phyloP scores from a whole-genome alignment of 192 early-diverging fungal species.

The Phycomyces nitens region DNA sequence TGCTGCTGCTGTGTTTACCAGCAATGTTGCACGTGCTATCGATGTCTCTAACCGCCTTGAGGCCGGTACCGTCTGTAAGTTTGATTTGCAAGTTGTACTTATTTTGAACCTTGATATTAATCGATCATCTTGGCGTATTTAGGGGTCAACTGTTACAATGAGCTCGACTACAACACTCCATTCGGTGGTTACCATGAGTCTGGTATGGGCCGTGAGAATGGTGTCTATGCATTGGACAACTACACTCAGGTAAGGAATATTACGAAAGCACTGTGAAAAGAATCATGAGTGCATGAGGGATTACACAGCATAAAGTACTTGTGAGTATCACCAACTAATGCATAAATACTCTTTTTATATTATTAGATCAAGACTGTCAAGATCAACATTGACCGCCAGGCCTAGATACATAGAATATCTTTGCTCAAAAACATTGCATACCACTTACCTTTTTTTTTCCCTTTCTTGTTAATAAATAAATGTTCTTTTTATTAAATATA shows the following conservation, averaged over 20 bases:
- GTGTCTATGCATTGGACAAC: slow-evolving; percentile 50
- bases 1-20: slow-evolving; percentile 71
- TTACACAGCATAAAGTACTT: too few relatives aligned
- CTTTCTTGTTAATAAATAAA: too few relatives aligned
- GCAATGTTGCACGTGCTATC: slow-evolving; percentile 54
- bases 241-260: slow-evolving; percentile 38
- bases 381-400: slow-evolving; percentile 18
- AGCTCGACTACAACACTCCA: slow-evolving; percentile 19
- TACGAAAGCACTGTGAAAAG: not conserved
- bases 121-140: not conserved
- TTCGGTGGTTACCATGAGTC: slow-evolving; percentile 75
- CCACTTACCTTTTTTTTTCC: too few relatives aligned
- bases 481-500: too few relatives aligned
- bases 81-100: not conserved
- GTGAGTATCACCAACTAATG: too few relatives aligned
- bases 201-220: slow-evolving; percentile 62
- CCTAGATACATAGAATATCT: not conserved
- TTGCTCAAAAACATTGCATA: too few relatives aligned
- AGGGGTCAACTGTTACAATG: slow-evolving; percentile 29
- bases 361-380: slow-evolving; percentile 22
- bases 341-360: not conserved
- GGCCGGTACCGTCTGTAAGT: slow-evolving; percentile 57
- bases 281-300: not conserved
- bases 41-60: slow-evolving; percentile 47
- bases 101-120: not conserved